Evolutionary conservation across 148 eudicot species (phyloP).

Genomic region (Rhododendron ovatum): DNA sequence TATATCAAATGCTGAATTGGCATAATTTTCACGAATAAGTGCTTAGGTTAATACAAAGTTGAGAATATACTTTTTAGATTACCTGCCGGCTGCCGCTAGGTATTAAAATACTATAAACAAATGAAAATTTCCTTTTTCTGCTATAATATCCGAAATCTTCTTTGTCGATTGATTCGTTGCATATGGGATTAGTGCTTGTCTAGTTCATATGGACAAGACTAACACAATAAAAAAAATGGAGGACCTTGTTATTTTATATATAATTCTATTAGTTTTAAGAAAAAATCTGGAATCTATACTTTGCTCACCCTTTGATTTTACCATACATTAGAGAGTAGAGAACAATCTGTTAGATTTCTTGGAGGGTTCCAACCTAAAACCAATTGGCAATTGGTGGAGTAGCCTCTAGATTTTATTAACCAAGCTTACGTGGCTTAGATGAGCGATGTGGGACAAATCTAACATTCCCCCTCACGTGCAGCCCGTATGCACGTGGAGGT

Average conservation of each 20-base stretch:
- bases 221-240: background rate
- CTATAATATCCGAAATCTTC: background rate
- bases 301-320: background rate
- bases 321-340: background rate
- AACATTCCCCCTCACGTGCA: too few relatives aligned
- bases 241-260: background rate
- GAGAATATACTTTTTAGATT: background rate
- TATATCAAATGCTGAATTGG: background rate
- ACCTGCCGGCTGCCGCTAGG: background rate
- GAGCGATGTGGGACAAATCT: too few relatives aligned
- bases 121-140: background rate
- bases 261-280: background rate
- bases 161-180: background rate
- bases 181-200: background rate
- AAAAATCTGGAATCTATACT: background rate
- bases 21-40: too few relatives aligned
- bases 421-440: too few relatives aligned
- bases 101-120: background rate
- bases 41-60: background rate
- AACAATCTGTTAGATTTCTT: too few relatives aligned
- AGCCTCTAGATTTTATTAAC: too few relatives aligned
- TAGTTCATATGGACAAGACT: background rate
- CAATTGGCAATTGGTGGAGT: too few relatives aligned
- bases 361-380: too few relatives aligned
- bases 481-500: too few relatives aligned